A percentile compares a stretch with the other conserved stretches of the same genome.
Conservation (phyloP, 2,329 filamentous ascomycete genomes). For the Venturia aucupariae region DNA sequence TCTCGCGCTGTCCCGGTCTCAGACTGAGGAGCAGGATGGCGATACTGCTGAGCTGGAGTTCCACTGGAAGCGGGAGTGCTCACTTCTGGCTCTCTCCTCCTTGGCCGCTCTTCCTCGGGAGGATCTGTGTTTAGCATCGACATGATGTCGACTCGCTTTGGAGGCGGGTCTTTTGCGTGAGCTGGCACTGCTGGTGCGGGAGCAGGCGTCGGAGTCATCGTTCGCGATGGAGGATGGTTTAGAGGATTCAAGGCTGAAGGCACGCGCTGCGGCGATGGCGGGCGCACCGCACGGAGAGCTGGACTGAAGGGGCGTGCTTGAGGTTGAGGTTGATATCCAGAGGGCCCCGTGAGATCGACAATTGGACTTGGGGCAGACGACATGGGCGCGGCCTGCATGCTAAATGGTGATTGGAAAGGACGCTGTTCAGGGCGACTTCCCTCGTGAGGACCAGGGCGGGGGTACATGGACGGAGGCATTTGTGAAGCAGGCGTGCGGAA, state of each 20-base stretch:
- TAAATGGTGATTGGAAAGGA: neutral
- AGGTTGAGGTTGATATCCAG: slow-evolving; percentile 1
- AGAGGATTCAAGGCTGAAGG: slow-evolving; percentile 2
- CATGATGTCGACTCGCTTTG: slow-evolving; percentile 28
- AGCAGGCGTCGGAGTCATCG: slow-evolving; percentile 7
- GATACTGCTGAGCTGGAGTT: slow-evolving; percentile 7
- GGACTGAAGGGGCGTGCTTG: neutral
- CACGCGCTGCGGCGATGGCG: slow-evolving; percentile 1
- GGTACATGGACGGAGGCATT: neutral
- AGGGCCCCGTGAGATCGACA: slow-evolving; percentile 10
- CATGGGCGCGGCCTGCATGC: slow-evolving; percentile 3
- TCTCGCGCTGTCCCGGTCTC: neutral
- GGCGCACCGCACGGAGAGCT: slow-evolving; percentile 1
- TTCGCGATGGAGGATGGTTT: slow-evolving; percentile 4
- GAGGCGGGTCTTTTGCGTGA: slow-evolving; percentile 24
- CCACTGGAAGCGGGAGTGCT: neutral
- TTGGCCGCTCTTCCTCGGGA: slow-evolving; percentile 17
- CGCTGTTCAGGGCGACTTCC: neutral
- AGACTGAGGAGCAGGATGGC: neutral
- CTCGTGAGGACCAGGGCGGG: neutral
- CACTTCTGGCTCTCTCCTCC: slow-evolving; percentile 7
- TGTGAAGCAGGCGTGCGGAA: neutral
- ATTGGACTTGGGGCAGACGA: neutral
- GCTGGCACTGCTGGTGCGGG: slow-evolving; percentile 17
- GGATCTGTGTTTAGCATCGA: slow-evolving; percentile 28